Evolutionary conservation across 345 rosid genomes (phyloP), one percentile per base, ranked within the genome.

Genomic region (Hirschfeldia incana): DNA sequence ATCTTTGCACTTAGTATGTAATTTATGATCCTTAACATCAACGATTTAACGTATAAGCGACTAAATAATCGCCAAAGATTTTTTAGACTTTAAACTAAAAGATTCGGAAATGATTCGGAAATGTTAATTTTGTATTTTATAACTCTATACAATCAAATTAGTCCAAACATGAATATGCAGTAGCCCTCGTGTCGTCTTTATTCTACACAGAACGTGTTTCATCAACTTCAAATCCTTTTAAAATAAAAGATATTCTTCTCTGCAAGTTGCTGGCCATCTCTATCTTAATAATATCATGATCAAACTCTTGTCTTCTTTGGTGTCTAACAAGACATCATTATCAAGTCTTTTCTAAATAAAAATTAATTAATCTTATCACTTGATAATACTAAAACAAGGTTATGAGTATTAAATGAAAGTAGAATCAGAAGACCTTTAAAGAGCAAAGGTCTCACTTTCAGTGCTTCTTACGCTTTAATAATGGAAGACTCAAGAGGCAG

Each of bases 181-280:
- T 51, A 74, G 63, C 27, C 66, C 67, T 76, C 73, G 73, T 76
- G 73, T 67, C 73, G 6, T 57, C 42, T 9, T 75, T 75, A 55
- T 66, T 74, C 30, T 59, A 75, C 73, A 26, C 12, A 66, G 33
- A 74, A 75, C 72, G 42, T 75, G 42, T 66, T 62, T 75, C 28
- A 74, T 33, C 3, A 75, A 55, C 78, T 67, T 28, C 3, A 51
- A 58, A 15, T 67, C 46, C 57, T n/a, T 29, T n/a, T 26, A 0
- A 26, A 34, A 6, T 34, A 2, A 9, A 37, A 42, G 49, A 42
- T 42, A 39, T 16, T 30, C 61, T 73, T 13, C 30, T 29, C 29
- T 2, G 60, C 73, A 58, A 37, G 73, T 67, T 58, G 37, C 73
- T 67, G 13, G 57, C 72, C 42, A 66, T 55, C 66, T 37, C n/a